Percentiles rank a stretch among this genome's conserved stretches.
Conservation (phyloP, 345 rosid species). For the Streptanthus diversifolius region DNA sequence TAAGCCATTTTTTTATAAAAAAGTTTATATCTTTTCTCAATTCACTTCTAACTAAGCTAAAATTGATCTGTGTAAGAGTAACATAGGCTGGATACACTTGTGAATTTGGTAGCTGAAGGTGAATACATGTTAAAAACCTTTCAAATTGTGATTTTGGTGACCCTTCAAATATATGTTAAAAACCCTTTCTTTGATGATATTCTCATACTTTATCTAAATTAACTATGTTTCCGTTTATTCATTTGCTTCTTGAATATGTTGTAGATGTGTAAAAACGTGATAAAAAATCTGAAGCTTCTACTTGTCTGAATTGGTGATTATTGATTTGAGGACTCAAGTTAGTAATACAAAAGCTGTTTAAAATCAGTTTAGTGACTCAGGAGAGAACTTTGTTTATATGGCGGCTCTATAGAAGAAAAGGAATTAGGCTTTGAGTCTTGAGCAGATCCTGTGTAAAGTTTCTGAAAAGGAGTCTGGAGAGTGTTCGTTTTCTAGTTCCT, state of each 20-base stretch:
- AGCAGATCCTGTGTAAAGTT: background rate
- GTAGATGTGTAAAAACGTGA: background rate
- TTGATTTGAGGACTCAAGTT: constrained; percentile 1
- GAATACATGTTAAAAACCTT: background rate
- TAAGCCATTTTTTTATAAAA: constrained; percentile 20
- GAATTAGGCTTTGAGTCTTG: background rate
- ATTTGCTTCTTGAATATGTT: background rate
- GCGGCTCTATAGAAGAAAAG: background rate
- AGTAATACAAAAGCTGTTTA: background rate
- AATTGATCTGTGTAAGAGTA: background rate
- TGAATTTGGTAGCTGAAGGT: background rate
- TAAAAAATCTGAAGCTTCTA: background rate
- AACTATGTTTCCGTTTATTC: background rate
- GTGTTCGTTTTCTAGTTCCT: background rate
- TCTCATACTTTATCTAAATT: background rate
- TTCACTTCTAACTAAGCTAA: background rate
- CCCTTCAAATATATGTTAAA: background rate
- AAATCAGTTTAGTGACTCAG: background rate
- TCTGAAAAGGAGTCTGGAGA: background rate
- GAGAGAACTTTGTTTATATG: background rate
- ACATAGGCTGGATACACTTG: background rate
- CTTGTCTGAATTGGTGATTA: background rate
- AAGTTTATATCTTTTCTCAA: background rate
- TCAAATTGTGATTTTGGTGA: no score
- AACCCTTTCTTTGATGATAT: background rate